Conservation (phyloP, 352 stramenopile species). For the Globisporangium abappressorium region DNA sequence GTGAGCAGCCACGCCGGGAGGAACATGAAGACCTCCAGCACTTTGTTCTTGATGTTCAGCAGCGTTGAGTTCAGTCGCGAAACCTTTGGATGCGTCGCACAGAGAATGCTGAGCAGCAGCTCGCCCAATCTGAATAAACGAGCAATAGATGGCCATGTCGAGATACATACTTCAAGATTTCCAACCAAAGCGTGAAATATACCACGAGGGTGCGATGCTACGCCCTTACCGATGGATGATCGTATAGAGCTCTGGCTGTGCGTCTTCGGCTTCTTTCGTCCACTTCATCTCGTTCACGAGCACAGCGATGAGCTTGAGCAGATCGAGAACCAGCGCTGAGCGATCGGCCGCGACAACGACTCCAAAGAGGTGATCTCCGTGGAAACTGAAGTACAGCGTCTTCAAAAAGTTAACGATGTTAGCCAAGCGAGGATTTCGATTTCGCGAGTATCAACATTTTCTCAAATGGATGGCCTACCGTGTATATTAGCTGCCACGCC, state of each 20-base stretch:
- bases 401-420: slow-evolving; percentile 8
- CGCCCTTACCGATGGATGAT: slow-evolving; percentile 24
- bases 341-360: slow-evolving; percentile 24
- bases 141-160: neutral
- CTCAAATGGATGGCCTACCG: slow-evolving; percentile 20
- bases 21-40: slow-evolving; percentile 64
- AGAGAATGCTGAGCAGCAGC: slow-evolving; percentile 43
- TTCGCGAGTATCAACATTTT: neutral
- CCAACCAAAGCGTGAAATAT: neutral
- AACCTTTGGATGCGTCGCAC: slow-evolving; percentile 25
- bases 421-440: neutral
- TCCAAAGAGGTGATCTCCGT: slow-evolving; percentile 11
- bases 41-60: slow-evolving; percentile 60
- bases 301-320: slow-evolving; percentile 58
- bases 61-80: slow-evolving; percentile 30
- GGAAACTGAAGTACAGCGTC: slow-evolving; percentile 46
- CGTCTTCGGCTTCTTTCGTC: slow-evolving; percentile 31
- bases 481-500: slow-evolving; percentile 41
- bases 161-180: neutral
- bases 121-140: slow-evolving; percentile 31
- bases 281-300: slow-evolving; percentile 54
- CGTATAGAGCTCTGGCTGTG: slow-evolving; percentile 24
- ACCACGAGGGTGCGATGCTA: neutral
- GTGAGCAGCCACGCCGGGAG: slow-evolving; percentile 37
- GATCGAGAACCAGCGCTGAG: slow-evolving; percentile 37